phyloP scores from a whole-genome alignment of 768 basidiomycete species.

The Pluteus cervinus region DNA sequence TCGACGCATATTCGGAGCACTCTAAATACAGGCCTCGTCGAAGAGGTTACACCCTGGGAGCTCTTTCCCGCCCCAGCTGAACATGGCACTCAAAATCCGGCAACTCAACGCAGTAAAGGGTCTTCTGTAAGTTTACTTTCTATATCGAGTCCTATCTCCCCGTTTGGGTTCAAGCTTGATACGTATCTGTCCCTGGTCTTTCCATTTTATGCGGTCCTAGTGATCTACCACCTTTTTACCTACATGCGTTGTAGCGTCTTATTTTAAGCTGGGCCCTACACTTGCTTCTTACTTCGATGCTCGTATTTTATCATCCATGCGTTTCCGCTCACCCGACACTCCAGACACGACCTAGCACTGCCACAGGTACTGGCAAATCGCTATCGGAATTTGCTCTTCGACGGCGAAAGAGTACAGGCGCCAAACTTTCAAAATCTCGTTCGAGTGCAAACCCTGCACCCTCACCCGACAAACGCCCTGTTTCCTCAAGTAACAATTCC shows the following conservation, averaged over 20 bases:
- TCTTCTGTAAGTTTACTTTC: slow-evolving; percentile 2
- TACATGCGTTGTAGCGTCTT: background rate
- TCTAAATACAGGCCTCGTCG: slow-evolving; percentile 10
- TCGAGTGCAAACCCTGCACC: slow-evolving; percentile 1
- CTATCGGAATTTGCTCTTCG: slow-evolving; percentile 21
- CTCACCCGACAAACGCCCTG: slow-evolving; percentile 9
- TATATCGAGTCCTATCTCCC: background rate
- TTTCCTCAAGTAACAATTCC: background rate
- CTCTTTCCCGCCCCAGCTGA: slow-evolving; percentile 14
- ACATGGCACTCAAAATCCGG: slow-evolving; percentile 1
- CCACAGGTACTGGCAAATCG: slow-evolving; percentile 15
- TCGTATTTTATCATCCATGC: background rate
- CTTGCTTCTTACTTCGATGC: background rate
- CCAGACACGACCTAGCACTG: slow-evolving; percentile 23
- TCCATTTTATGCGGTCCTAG: background rate
- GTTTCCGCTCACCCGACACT: slow-evolving; percentile 1
- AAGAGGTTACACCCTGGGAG: slow-evolving; percentile 29
- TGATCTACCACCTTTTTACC: background rate
- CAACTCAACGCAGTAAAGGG: background rate
- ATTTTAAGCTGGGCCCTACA: background rate
- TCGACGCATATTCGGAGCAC: slow-evolving; percentile 6
- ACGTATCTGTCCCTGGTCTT: background rate
- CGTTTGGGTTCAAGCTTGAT: background rate
- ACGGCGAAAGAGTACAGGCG: slow-evolving; percentile 27
- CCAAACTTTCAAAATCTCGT: slow-evolving; percentile 15